These are phyloP conservation scores for Microsporum audouinii DNA, from an alignment of 2,329 filamentous ascomycete species.

Conservation along the genomic window DNA sequence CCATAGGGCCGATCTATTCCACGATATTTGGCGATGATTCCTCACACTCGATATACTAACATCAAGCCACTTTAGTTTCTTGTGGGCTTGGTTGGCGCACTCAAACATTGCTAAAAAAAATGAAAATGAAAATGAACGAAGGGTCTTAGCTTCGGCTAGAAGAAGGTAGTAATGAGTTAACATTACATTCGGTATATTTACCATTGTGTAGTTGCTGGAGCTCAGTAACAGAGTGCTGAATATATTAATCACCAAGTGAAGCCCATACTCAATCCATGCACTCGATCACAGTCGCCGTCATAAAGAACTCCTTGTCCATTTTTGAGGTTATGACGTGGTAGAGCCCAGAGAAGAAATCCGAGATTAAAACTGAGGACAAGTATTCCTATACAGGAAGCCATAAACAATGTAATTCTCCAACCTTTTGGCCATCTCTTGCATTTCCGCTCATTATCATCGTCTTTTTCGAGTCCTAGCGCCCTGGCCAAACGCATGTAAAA, in stretches of 20 bases:
- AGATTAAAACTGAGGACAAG: background rate
- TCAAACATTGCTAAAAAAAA: background rate
- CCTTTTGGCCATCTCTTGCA: background rate
- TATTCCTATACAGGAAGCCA: background rate
- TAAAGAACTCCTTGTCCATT: background rate
- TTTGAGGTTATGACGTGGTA: background rate
- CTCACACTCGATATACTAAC: conserved; percentile 21
- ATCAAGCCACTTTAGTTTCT: conserved; percentile 21
- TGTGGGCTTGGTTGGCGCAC: conserved; percentile 15
- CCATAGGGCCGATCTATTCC: background rate
- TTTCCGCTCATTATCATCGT: background rate
- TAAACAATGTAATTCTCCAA: background rate
- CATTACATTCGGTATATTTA: conserved; percentile 19
- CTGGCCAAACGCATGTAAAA: too few species aligned
- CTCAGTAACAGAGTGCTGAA: conserved; percentile 24
- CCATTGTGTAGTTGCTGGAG: conserved; percentile 29
- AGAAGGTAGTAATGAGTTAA: background rate
- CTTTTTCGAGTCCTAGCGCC: background rate
- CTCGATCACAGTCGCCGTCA: background rate
- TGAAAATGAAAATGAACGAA: background rate
- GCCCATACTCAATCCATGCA: background rate
- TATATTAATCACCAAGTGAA: conserved; percentile 27
- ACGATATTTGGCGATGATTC: conserved; percentile 15
- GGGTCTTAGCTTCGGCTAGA: too few species aligned
- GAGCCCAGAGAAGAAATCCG: background rate